Base-by-base conservation (phyloP, 371 early-diverging fungal genomes). In the Syncephalis fuscata region DNA sequence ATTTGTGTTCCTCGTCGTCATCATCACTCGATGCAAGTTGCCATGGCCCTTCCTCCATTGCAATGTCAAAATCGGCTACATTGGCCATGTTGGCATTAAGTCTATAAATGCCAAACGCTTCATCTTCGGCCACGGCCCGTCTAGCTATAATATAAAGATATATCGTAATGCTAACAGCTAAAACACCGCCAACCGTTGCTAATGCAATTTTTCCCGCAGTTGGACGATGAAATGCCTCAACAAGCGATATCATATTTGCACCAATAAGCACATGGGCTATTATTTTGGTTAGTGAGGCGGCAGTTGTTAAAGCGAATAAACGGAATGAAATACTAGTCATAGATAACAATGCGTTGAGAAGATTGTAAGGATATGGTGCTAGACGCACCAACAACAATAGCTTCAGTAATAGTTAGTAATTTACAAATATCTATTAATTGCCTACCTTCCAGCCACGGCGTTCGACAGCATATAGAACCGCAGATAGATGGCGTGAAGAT, bases 281-380 rank as follows among this genome's bases (percentile, higher is more conserved):
- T 41, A 77, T 61, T 51, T 83, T 86, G 40, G 67, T 42, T 1
- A 82, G 59, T 5, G 82, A 66, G 11, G 82, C 36, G 1, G 74
- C 72, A 15, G 84, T 84, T 10, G 80, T 83, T 9, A 70, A 36
- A 10, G 63, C 48, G 55, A 61, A 86, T 4, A 65, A 58, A 9
- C 36, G 16, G n/a, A 80, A 51, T 7, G 77, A 53, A 19, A 86
- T 70, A 2, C 45, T 20, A 2, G 83, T 80, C 0, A 74, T 65
- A 19, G 79, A 67, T 48, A 83, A 68, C 5, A 82, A 52, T 0
- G 78, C 70, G 48, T 81, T 82, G 61, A 81, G 62, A n/a, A 82
- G 45, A 45, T 71, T 76, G 60, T 64, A 82, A 17, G 87, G 87
- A 57, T 84, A 86, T 0, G 87, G 87, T 2, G 83, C 81, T 15